Conservation (phyloP, 2,329 filamentous ascomycete genomes). For the Fonsecaea monophora region DNA sequence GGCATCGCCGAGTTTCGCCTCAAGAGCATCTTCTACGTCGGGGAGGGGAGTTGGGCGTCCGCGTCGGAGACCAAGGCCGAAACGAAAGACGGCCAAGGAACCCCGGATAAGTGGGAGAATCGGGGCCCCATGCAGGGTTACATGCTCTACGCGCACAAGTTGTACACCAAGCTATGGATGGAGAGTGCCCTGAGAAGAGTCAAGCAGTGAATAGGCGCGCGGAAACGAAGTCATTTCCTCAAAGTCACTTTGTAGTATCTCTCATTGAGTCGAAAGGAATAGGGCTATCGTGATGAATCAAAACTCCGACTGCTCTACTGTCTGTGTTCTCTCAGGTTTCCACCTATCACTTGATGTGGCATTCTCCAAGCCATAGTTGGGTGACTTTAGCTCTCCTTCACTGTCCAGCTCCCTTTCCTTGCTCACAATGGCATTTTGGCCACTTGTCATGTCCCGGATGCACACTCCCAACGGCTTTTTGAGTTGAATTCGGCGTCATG, state of each 20-base stretch:
- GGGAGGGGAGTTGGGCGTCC: constrained; percentile 10
- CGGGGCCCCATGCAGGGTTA: constrained; percentile 46
- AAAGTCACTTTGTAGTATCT: neutral
- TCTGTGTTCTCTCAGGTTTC: constrained; percentile 1
- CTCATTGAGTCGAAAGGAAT: neutral
- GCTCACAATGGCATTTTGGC: neutral
- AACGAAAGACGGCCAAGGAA: neutral
- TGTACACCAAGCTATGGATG: constrained; percentile 64
- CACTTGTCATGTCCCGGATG: neutral
- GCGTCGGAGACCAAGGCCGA: constrained; percentile 40
- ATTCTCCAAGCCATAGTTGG: neutral
- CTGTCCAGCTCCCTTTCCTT: neutral
- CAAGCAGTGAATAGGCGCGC: constrained; percentile 16
- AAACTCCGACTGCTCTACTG: neutral
- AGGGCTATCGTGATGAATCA: neutral
- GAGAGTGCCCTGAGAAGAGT: constrained; percentile 56
- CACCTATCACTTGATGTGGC: neutral
- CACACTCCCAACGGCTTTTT: constrained; percentile 2
- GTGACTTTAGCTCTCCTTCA: neutral
- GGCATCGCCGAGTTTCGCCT: constrained; percentile 68
- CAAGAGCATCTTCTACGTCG: constrained; percentile 67
- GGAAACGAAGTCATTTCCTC: neutral
- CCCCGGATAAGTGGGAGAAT: constrained; percentile 9
- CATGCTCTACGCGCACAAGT: constrained; percentile 56
- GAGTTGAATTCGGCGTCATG: neutral